Conservation (phyloP, 352 stramenopile genomes). For the Pythium brachiatum region DNA sequence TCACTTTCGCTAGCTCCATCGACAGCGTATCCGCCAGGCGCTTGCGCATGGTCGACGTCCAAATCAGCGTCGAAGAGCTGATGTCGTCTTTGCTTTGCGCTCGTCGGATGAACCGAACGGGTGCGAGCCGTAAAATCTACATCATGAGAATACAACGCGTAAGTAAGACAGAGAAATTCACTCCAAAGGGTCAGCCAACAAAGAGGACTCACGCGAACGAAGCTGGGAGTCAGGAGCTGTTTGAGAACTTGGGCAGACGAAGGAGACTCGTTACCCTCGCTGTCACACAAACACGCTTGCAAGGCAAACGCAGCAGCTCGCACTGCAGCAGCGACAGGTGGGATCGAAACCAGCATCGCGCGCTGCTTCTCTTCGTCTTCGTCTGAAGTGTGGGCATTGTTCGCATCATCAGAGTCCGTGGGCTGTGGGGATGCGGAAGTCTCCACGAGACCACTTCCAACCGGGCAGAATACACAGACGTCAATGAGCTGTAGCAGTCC, state of each 20-base stretch:
- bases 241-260: constrained; percentile 52
- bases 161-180: not conserved
- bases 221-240: constrained; percentile 77
- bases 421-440: constrained; percentile 1
- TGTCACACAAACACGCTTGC: constrained; percentile 53
- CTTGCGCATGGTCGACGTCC: constrained; percentile 67
- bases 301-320: constrained; percentile 57
- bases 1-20: constrained; percentile 65
- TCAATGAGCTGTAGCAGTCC: constrained; percentile 70
- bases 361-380: constrained; percentile 23
- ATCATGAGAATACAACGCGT: not conserved
- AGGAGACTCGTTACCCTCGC: constrained; percentile 31
- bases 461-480: constrained; percentile 58
- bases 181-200: not conserved
- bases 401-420: constrained; percentile 25
- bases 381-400: constrained; percentile 20
- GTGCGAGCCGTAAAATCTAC: constrained; percentile 59
- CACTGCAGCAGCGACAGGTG: constrained; percentile 43
- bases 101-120: constrained; percentile 55
- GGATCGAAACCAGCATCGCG: constrained; percentile 33
- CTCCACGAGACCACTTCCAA: constrained; percentile 37
- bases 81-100: constrained; percentile 69
- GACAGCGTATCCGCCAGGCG: constrained; percentile 51
- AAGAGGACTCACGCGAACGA: constrained; percentile 53
- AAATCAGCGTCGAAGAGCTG: constrained; percentile 62